phyloP scores from a whole-genome alignment of 78 protist species.

The Dictyostelium brefeldianum region DNA sequence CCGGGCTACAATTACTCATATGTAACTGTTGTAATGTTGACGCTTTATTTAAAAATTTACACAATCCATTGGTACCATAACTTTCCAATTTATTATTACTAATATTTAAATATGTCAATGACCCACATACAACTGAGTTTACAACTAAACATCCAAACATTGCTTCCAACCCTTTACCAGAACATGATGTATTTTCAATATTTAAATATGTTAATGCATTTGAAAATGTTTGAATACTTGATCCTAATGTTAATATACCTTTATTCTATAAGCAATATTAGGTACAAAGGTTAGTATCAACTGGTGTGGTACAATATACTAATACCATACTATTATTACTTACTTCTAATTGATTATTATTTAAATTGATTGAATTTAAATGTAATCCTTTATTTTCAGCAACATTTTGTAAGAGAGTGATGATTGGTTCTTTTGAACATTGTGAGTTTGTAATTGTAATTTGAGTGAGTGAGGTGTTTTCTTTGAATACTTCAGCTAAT shows the following conservation, averaged over 20 bases:
- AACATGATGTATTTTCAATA: constrained; percentile 17
- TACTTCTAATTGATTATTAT: constrained; percentile 40
- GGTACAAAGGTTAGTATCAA: too few species aligned
- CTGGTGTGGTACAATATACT: too few species aligned
- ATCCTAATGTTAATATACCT: constrained; percentile 53
- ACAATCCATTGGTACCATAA: constrained; percentile 32
- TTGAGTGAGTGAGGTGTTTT: constrained; percentile 35
- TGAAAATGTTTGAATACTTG: constrained; percentile 45
- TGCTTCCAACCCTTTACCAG: constrained; percentile 56
- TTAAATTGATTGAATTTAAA: constrained; percentile 22
- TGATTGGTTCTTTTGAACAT: constrained; percentile 52
- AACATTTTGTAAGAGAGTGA: not conserved
- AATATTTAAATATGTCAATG: constrained; percentile 9
- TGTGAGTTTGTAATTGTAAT: constrained; percentile 20
- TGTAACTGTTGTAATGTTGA: constrained; percentile 12
- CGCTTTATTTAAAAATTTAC: constrained; percentile 48
- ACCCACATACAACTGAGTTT: not conserved
- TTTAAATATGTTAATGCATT: constrained; percentile 22
- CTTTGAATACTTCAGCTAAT: constrained; percentile 36
- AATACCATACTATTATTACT: too few species aligned
- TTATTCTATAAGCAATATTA: too few species aligned
- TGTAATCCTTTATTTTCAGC: constrained; percentile 46
- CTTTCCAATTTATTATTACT: constrained; percentile 49
- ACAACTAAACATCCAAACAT: constrained; percentile 27
- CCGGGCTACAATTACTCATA: constrained; percentile 45